phyloP scores from a whole-genome alignment of 2,329 filamentous ascomycete genomes.

The Byssoonygena ceratinophila region DNA sequence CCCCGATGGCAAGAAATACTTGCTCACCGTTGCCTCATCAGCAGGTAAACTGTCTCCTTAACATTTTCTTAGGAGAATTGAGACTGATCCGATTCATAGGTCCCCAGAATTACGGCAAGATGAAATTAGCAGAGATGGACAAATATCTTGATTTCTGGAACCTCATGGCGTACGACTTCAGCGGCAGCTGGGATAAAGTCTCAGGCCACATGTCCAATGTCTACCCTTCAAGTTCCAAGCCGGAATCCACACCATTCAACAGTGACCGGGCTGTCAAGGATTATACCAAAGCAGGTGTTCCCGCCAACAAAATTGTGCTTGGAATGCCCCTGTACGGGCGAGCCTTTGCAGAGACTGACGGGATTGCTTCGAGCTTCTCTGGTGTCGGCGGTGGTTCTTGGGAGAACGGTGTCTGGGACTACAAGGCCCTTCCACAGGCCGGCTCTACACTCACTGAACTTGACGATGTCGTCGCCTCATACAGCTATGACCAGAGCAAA shows the following conservation, averaged over 20 bases:
- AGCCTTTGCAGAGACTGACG: slow-evolving; percentile 68
- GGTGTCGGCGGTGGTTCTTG: slow-evolving; percentile 71
- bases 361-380: slow-evolving; percentile 56
- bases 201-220: slow-evolving; percentile 77
- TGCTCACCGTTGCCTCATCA: slow-evolving; percentile 40
- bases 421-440: slow-evolving; percentile 65
- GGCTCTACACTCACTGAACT: slow-evolving; percentile 55
- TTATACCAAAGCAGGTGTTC: slow-evolving; percentile 57
- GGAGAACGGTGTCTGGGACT: slow-evolving; percentile 81
- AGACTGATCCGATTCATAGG: slow-evolving; percentile 21
- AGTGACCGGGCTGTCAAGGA: slow-evolving; percentile 58
- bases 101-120: slow-evolving; percentile 35
- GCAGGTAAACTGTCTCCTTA: slow-evolving; percentile 25
- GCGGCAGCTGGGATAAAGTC: slow-evolving; percentile 65
- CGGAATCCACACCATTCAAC: slow-evolving; percentile 65
- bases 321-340: slow-evolving; percentile 91
- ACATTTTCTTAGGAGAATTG: background rate
- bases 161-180: slow-evolving; percentile 76
- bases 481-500: slow-evolving; percentile 55
- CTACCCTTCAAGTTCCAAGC: slow-evolving; percentile 47
- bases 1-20: slow-evolving; percentile 33
- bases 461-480: slow-evolving; percentile 53
- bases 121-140: slow-evolving; percentile 39
- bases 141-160: slow-evolving; percentile 44
- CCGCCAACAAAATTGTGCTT: slow-evolving; percentile 63